Percentiles rank a stretch among this genome's conserved stretches.
Evolutionary conservation across 2,329 filamentous ascomycete genomes (phyloP).

Genomic region (Colletotrichum sp.): DNA sequence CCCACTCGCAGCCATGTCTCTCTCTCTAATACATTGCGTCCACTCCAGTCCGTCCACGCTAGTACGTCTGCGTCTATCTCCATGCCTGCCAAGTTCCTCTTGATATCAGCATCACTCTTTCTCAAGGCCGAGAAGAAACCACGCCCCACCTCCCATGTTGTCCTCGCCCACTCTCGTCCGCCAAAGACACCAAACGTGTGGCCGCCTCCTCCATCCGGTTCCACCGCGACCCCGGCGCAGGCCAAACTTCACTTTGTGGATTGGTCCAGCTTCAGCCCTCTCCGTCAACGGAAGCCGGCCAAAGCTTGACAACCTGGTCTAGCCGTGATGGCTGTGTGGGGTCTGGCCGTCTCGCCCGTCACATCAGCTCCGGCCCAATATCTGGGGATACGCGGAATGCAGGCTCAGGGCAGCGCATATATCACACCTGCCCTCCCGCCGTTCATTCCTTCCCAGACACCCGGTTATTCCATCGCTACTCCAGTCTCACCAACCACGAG

Average conservation of each 20-base stretch:
- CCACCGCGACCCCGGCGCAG: neutral
- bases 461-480: neutral
- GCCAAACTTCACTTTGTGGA: neutral
- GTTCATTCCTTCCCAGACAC: neutral
- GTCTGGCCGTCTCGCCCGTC: neutral
- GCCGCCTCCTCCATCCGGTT: neutral
- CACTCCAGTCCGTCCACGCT: neutral
- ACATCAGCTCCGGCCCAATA: neutral
- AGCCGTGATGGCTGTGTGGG: neutral
- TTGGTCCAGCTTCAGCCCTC: slow-evolving; percentile 10
- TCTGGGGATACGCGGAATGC: neutral
- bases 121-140: neutral
- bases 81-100: slow-evolving; percentile 4
- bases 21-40: slow-evolving; percentile 1
- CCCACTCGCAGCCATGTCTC: slow-evolving; percentile 5
- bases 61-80: slow-evolving; percentile 5
- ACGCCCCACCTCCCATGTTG: neutral
- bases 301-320: neutral
- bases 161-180: neutral
- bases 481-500: neutral
- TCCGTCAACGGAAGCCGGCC: slow-evolving; percentile 8
- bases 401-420: neutral
- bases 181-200: neutral
- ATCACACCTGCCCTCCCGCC: neutral
- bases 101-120: slow-evolving; percentile 2